Evolutionary conservation across 2,329 filamentous ascomycete genomes (phyloP), one percentile per base, ranked within the genome.

Genomic region (Colletotrichum orbiculare): DNA sequence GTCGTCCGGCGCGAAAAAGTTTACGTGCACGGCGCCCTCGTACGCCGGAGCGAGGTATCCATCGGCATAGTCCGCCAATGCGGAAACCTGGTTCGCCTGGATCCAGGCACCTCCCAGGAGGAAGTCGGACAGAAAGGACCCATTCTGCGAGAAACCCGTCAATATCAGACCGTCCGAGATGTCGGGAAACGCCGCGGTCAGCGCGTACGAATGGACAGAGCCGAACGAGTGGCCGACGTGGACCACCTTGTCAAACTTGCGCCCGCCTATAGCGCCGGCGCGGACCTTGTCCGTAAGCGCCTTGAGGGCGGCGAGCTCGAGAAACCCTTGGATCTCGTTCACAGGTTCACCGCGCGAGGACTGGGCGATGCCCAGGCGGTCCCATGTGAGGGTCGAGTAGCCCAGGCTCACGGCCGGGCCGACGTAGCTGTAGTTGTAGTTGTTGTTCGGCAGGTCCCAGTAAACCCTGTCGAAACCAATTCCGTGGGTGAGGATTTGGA

Each of bases 171-270:
- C 86, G 66, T 90, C 83, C 42, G 83, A 86, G 61, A 85, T 76
- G 58, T 79, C 71, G 1, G 87, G 86, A 69, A 87, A 78, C 62
- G 77, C 72, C 50, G 80, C 80, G 8, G 84, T 82, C 17, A 91
- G 78, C 52, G 76, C 81, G 74, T 87, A 89, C 2, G 82, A 84
- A 69, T 87, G 84, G 6, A 82, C 75, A 0, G 87, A 87, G 38
- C 89, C 89, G 69, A 88, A 91, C 0, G 85, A 88, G 77, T 91
- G 88, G 11, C 88, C 89, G 13, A 89, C 79, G 72, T 91, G 88
- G 8, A 88, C 77, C 33, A 87, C 76, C 70, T 84, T 82, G 48
- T 71, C 62, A 69, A 76, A 80, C 39, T 33, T 33, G 17, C 67
- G 68, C 50, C 73, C 68, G 35, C 72, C 72, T n/a, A 90, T 75